These are phyloP conservation scores for Rhizophagus sp. DNA, from an alignment of 192 early-diverging fungal species.

Conservation along the genomic window DNA sequence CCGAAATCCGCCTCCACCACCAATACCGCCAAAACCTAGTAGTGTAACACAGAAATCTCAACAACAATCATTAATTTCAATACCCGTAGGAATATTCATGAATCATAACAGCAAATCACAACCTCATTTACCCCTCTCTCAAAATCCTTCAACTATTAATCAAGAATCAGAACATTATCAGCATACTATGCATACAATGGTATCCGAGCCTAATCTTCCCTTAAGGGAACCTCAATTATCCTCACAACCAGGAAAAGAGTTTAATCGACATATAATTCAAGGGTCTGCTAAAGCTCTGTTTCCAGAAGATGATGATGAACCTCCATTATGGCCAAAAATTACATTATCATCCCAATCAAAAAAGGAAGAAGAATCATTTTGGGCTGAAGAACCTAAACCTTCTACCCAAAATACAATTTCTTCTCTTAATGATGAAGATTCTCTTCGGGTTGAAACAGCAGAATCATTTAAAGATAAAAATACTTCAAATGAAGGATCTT, in stretches of 20 bases:
- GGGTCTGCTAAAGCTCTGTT: background rate
- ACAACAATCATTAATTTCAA: background rate
- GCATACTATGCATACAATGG: background rate
- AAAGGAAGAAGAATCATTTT: conserved; percentile 3
- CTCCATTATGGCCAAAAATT: conserved; percentile 5
- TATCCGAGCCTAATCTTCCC: conserved; percentile 7
- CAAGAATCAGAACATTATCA: background rate
- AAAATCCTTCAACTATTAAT: background rate
- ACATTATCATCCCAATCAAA: background rate
- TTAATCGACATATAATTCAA: background rate
- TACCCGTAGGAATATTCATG: background rate
- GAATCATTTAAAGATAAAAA: too few relatives aligned
- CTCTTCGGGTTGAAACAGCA: background rate
- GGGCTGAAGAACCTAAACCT: conserved; percentile 18
- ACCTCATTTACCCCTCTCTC: conserved; percentile 14
- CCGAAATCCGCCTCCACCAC: background rate
- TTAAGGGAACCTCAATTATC: background rate
- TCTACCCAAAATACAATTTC: background rate
- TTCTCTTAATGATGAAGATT: background rate
- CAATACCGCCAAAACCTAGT: background rate
- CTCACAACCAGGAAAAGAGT: background rate
- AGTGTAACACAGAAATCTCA: background rate
- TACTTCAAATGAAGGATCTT: too few relatives aligned
- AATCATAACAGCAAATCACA: background rate
- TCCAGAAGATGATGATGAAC: background rate